Conservation (phyloP, 2,329 filamentous ascomycete genomes). For the Penicillium expansum region DNA sequence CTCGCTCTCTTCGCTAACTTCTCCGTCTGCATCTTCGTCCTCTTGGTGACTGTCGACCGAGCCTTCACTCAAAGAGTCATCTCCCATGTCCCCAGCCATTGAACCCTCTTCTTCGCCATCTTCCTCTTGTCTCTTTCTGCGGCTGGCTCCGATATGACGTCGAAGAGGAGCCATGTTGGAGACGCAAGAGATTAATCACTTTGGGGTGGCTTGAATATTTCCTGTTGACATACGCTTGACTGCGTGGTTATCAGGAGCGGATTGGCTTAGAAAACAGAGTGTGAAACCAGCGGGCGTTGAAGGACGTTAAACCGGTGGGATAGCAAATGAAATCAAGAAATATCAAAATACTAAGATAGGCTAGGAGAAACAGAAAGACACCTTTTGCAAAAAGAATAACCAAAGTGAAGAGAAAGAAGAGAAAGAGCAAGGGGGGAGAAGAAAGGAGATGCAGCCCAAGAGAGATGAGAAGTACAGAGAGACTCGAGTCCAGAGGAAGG, state of each 20-base stretch:
- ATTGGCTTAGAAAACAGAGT: slow-evolving; percentile 15
- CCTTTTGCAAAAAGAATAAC: slow-evolving; percentile 7
- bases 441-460: slow-evolving; percentile 19
- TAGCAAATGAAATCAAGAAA: slow-evolving; percentile 3
- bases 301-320: slow-evolving; percentile 13
- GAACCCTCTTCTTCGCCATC: slow-evolving; percentile 51
- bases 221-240: slow-evolving; percentile 4
- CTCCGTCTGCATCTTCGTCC: slow-evolving; percentile 59
- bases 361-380: slow-evolving; percentile 2
- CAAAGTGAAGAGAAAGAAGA: slow-evolving; percentile 12
- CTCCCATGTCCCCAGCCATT: slow-evolving; percentile 52
- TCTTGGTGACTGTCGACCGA: slow-evolving; percentile 58
- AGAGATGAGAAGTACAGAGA: slow-evolving; percentile 19
- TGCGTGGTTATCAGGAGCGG: slow-evolving; percentile 7
- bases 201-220: background rate
- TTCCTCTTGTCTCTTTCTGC: slow-evolving; percentile 47
- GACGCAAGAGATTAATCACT: background rate
- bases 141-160: slow-evolving; percentile 46
- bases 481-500: slow-evolving; percentile 19
- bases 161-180: slow-evolving; percentile 43
- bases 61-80: slow-evolving; percentile 63
- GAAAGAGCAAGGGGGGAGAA: slow-evolving; percentile 16
- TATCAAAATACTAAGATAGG: slow-evolving; percentile 11
- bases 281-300: slow-evolving; percentile 20
- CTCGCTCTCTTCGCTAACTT: slow-evolving; percentile 58